phyloP scores from a whole-genome alignment of 768 basidiomycete species.

The Hebeloma cylindrosporum region DNA sequence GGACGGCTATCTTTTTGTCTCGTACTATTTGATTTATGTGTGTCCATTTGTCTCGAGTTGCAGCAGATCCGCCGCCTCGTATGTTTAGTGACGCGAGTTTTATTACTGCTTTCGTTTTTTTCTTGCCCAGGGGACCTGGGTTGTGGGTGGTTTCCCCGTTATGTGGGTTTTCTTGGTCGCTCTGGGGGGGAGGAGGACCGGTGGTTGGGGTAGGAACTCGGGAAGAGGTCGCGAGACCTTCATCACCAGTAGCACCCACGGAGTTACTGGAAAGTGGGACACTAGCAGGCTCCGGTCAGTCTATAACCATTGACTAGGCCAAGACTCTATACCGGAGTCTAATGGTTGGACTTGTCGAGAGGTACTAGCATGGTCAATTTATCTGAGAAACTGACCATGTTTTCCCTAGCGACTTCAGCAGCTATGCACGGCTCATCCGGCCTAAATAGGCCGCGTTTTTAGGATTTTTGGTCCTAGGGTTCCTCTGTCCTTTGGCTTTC shows the following conservation, averaged over 20 bases:
- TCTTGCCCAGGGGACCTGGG: constrained; percentile 1
- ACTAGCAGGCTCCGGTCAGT: no score
- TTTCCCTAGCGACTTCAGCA: constrained; percentile 9
- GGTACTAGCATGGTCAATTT: background rate
- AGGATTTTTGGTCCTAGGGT: background rate
- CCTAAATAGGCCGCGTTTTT: constrained; percentile 1
- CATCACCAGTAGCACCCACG: no score
- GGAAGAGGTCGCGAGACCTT: no score
- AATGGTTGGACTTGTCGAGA: background rate
- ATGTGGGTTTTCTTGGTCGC: background rate
- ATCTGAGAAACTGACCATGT: no score
- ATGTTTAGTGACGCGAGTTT: constrained; percentile 22
- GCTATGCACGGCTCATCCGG: constrained; percentile 10
- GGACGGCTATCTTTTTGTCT: constrained; percentile 22
- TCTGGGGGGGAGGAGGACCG: background rate
- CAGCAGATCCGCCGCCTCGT: constrained; percentile 13
- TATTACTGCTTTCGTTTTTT: constrained; percentile 1
- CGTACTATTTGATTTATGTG: constrained; percentile 22
- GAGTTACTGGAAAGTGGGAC: no score
- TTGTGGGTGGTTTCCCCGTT: background rate
- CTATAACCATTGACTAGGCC: no score
- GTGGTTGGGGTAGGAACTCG: no score
- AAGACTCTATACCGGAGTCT: background rate
- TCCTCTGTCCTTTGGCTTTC: background rate
- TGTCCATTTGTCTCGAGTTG: constrained; percentile 15